Percentiles rank a stretch among this genome's conserved stretches.
Evolutionary conservation across 2,329 filamentous ascomycete genomes (phyloP).

Genomic region (Aspergillus quadricinctus): DNA sequence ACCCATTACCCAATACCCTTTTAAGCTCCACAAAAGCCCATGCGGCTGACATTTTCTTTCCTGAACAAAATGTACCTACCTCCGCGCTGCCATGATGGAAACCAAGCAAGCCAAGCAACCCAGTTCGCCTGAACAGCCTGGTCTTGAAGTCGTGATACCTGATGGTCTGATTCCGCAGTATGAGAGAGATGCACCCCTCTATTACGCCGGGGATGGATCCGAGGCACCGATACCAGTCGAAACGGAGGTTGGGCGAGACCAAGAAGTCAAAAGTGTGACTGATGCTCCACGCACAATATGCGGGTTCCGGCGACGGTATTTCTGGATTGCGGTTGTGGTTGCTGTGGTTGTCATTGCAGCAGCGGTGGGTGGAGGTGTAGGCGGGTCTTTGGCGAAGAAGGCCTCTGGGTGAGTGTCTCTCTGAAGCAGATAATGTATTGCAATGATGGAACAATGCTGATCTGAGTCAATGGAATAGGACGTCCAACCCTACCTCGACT

Average conservation of each 20-base stretch:
- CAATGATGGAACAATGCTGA: background rate
- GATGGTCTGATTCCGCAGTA: background rate
- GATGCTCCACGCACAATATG: background rate
- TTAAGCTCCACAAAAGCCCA: background rate
- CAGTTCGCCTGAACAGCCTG: background rate
- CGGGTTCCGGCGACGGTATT: background rate
- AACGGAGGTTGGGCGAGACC: background rate
- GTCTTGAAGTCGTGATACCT: background rate
- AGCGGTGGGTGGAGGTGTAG: background rate
- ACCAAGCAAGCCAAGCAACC: background rate
- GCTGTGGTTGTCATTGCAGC: background rate
- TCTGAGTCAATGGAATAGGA: background rate
- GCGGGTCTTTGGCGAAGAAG: background rate
- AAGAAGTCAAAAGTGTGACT: background rate
- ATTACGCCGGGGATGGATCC: background rate
- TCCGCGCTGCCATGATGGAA: background rate
- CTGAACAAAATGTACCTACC: background rate
- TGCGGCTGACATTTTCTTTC: background rate
- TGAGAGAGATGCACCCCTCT: background rate
- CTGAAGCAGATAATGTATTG: background rate
- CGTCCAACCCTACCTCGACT: background rate
- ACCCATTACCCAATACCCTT: no score
- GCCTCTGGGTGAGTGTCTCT: background rate
- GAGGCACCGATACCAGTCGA: background rate
- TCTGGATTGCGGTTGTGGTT: background rate